A percentile compares a stretch with the other conserved stretches of the same genome.
Conservation (phyloP, 768 basidiomycete species). For the Russula sp. region DNA sequence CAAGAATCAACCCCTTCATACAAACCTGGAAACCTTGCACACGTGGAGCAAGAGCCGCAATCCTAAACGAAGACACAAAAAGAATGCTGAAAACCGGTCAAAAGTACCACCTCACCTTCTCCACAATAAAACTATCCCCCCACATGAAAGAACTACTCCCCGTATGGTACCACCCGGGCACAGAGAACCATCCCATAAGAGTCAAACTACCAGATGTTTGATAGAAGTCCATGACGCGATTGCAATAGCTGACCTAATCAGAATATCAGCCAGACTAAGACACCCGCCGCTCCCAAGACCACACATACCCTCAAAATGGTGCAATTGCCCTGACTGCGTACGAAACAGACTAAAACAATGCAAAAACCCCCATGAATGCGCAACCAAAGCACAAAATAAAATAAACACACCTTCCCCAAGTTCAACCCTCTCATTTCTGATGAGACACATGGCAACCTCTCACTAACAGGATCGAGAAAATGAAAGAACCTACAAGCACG, state of each 20-base stretch:
- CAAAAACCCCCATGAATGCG: no score
- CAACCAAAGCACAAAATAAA: no score
- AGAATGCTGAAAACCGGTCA: constrained; percentile 15
- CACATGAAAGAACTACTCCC: constrained; percentile 16
- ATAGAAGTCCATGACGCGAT: not conserved
- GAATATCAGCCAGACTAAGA: not conserved
- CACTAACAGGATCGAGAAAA: no score
- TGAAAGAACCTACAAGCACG: no score
- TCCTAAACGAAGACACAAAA: not conserved
- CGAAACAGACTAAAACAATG: no score
- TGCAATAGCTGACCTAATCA: not conserved
- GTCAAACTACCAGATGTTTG: not conserved
- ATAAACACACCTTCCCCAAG: no score
- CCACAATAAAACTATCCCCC: not conserved
- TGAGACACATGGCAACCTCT: no score
- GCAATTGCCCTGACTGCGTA: no score
- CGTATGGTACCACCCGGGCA: constrained; percentile 15
- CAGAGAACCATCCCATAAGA: not conserved
- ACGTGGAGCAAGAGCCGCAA: not conserved
- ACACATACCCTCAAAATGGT: not conserved
- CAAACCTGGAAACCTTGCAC: constrained; percentile 16
- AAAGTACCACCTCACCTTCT: constrained; percentile 8
- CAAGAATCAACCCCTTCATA: constrained; percentile 16
- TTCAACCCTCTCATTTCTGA: no score
- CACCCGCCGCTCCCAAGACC: no score